Base-by-base conservation (phyloP, 2,329 filamentous ascomycete genomes). In the Trichothecium roseum region DNA sequence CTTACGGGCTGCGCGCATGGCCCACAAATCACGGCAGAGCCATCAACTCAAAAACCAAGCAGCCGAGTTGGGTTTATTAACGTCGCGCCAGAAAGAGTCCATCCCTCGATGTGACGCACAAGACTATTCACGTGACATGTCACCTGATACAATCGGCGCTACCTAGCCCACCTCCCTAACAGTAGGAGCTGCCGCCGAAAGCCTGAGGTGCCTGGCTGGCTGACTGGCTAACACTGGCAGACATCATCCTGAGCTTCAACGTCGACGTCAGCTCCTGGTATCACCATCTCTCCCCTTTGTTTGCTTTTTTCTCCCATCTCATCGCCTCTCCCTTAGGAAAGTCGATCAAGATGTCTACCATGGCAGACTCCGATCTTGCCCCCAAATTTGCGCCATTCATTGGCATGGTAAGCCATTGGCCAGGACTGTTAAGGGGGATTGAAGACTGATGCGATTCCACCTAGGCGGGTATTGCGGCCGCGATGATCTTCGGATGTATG, bases 361-460 rank as follows among this genome's bases (percentile, higher is more conserved):
- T 76, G 72, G 62, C 59, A 40, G 66, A 56, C 37, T 74, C 72
- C 32, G 74, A 78, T 46, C 62, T 77, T 42, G 68, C 80, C 40
- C 84, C 84, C 50, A 84, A 83, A 63, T 89, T 88, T 57, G 84
- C 84, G 65, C 84, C 84, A 50, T 91, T 89, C 68, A 72, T 89
- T 57, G 84, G 84, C 68, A 86, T 89, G 82, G 83, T 87, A 68
- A 63, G 78, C 64, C 37, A 27, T 27, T 12, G 18, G 28, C 10
- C 30, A 14, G 20, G 36, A 34, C 34, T 32, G 6, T 24, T 24
- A 24, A 24, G 20, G 20, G 20, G 20, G 10, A 24, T 24, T 24
- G 6, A 24, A 24, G 46, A 43, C 47, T 53, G 40, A 53, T 48
- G 35, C 42, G 33, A 40, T 42, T 24, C 37, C 38, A 32, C 34